phyloP scores from a whole-genome alignment of 1,284 basidiomycete species.

The Cryptococcus sp. region DNA sequence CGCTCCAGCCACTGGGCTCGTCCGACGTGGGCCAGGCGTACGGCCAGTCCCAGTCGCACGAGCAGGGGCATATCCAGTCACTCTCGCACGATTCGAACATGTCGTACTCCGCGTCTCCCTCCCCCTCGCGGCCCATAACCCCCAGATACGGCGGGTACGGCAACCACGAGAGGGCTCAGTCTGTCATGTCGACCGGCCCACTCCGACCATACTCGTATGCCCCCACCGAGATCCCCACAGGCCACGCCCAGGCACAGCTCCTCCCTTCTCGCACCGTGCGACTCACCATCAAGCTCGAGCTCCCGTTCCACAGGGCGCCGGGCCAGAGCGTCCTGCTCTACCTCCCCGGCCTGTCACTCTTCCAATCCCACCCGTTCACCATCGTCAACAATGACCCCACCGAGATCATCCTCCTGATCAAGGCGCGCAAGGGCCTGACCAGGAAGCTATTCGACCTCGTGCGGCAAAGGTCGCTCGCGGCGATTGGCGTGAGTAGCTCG shows the following conservation, averaged over 20 bases:
- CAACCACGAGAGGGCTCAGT: not conserved
- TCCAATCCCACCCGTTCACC: slow-evolving; percentile 79
- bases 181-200: not conserved
- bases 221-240: slow-evolving; percentile 38
- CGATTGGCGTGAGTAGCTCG: slow-evolving; percentile 24
- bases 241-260: slow-evolving; percentile 70
- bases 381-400: slow-evolving; percentile 64
- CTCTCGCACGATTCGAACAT: too few species aligned
- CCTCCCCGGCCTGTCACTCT: slow-evolving; percentile 64
- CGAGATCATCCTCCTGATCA: slow-evolving; percentile 69
- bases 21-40: slow-evolving; percentile 19
- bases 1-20: slow-evolving; percentile 28
- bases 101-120: not conserved
- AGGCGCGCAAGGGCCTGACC: slow-evolving; percentile 74
- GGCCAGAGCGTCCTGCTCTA: slow-evolving; percentile 64
- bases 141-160: not conserved
- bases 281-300: slow-evolving; percentile 63
- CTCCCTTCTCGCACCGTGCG: slow-evolving; percentile 74
- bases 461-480: slow-evolving; percentile 43
- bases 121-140: not conserved
- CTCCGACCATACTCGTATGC: not conserved
- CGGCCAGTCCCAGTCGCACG: not conserved
- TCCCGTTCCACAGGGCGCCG: slow-evolving; percentile 65
- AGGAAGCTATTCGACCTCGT: slow-evolving; percentile 64
- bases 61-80: too few species aligned